These are phyloP conservation scores for Coffea canephora DNA, from an alignment of 257 asterid species.

Conservation along the genomic window DNA sequence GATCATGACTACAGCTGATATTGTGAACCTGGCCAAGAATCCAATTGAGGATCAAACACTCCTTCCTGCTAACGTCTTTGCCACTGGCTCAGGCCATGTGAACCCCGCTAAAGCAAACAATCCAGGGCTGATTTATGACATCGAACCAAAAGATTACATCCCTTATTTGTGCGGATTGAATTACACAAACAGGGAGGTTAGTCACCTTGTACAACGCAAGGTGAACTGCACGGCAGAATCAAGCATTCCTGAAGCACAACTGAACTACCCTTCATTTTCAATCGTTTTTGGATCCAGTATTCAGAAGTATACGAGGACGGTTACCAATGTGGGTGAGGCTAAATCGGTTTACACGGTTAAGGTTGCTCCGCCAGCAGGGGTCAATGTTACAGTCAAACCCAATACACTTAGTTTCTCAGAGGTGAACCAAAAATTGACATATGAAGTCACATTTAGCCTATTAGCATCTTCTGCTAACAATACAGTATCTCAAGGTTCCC, in stretches of 20 bases:
- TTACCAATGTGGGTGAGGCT: constrained; percentile 3
- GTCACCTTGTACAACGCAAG: not conserved
- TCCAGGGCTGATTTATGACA: constrained; percentile 12
- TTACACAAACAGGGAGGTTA: not conserved
- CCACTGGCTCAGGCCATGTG: constrained; percentile 23
- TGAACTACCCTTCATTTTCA: not conserved
- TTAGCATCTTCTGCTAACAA: not conserved
- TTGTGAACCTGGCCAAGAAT: not conserved
- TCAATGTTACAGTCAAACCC: constrained; percentile 1
- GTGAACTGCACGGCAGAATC: constrained; percentile 3
- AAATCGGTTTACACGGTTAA: not conserved
- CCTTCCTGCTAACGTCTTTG: constrained; percentile 11
- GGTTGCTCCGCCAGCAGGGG: not conserved
- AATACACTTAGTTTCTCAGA: not conserved
- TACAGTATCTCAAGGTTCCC: not conserved
- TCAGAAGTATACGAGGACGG: constrained; percentile 7
- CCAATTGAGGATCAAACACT: constrained; percentile 10
- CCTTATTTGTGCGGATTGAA: not conserved
- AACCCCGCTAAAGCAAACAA: not conserved
- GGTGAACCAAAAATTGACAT: constrained; percentile 2
- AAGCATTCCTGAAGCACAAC: not conserved
- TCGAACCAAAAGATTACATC: constrained; percentile 1
- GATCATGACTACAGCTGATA: constrained; percentile 13
- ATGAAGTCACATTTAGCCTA: not conserved
- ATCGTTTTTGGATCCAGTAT: not conserved